These are phyloP conservation scores for Spongospora subterranea DNA, from an alignment of 208 protist species.

Conservation along the genomic window DNA sequence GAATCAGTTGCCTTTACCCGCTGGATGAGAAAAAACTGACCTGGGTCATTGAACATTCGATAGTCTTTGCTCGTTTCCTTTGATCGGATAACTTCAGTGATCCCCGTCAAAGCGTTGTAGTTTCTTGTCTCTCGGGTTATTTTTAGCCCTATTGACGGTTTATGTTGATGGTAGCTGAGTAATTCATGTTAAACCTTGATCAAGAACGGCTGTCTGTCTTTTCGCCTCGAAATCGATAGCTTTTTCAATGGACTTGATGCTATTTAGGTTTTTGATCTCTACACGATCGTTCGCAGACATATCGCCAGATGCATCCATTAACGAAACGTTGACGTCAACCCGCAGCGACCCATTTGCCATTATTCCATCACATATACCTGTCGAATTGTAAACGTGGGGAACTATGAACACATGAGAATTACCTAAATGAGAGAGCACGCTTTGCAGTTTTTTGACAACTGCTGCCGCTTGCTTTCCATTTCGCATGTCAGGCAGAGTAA, in stretches of 20 bases:
- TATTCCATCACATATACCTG: conserved; percentile 23
- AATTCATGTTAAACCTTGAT: background rate
- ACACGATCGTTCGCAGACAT: background rate
- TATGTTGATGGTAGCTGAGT: background rate
- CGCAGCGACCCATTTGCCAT: conserved; percentile 23
- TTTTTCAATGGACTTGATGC: background rate
- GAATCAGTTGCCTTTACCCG: background rate
- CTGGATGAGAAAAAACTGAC: background rate
- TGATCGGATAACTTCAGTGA: background rate
- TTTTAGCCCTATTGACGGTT: background rate
- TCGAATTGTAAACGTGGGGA: background rate
- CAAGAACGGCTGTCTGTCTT: background rate
- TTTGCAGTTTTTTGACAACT: conserved; percentile 5
- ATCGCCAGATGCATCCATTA: background rate
- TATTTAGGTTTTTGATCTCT: conserved; percentile 54
- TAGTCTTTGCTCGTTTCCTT: background rate
- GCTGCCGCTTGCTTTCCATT: background rate
- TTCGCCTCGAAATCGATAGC: conserved; percentile 33
- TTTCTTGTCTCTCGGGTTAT: conserved; percentile 15
- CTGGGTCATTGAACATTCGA: conserved; percentile 38
- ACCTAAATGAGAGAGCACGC: background rate
- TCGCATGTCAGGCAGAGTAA: background rate
- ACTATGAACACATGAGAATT: background rate
- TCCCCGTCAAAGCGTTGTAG: background rate
- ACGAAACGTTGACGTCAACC: conserved; percentile 26